These are phyloP conservation scores for Cryptococcus sp. DNA, from an alignment of 1,284 basidiomycete species.

Conservation along the genomic window DNA sequence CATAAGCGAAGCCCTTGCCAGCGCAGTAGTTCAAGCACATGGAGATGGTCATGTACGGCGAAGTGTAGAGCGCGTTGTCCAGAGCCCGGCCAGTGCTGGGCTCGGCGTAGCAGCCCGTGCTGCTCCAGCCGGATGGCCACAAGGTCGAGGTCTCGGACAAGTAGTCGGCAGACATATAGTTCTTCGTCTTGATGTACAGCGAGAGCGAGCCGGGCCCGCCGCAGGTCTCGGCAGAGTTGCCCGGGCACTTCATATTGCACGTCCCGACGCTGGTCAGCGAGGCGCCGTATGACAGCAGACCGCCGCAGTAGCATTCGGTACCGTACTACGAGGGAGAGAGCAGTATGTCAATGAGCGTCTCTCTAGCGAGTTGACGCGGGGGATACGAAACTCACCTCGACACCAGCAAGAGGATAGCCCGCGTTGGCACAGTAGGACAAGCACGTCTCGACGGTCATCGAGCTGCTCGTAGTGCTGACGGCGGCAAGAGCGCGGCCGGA, in stretches of 20 bases:
- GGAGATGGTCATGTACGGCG: conserved; percentile 15
- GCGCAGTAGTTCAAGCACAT: conserved; percentile 28
- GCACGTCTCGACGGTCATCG: conserved; percentile 33
- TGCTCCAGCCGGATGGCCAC: conserved; percentile 11
- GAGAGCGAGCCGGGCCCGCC: conserved; percentile 15
- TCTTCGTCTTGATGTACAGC: conserved; percentile 9
- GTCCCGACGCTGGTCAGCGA: conserved; percentile 2
- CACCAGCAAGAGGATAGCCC: conserved; percentile 32
- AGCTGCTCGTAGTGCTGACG: conserved; percentile 15
- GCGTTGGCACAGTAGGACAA: conserved; percentile 23
- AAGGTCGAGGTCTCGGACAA: background rate
- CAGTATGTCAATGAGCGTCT: background rate
- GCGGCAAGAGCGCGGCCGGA: conserved; percentile 29
- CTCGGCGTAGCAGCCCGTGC: conserved; percentile 11
- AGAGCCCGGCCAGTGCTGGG: conserved; percentile 10
- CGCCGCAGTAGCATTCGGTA: conserved; percentile 37
- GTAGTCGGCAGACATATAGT: conserved; percentile 6
- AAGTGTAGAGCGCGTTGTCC: conserved; percentile 6
- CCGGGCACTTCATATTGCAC: conserved; percentile 3
- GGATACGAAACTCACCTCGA: conserved; percentile 13
- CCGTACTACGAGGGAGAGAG: conserved; percentile 26
- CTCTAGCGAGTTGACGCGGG: no score
- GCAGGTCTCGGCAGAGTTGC: conserved; percentile 2
- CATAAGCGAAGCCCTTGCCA: conserved; percentile 23
- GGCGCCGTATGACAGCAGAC: conserved; percentile 11